phyloP scores from a whole-genome alignment of 306 rosid genomes.

The Sesbania bispinosa region DNA sequence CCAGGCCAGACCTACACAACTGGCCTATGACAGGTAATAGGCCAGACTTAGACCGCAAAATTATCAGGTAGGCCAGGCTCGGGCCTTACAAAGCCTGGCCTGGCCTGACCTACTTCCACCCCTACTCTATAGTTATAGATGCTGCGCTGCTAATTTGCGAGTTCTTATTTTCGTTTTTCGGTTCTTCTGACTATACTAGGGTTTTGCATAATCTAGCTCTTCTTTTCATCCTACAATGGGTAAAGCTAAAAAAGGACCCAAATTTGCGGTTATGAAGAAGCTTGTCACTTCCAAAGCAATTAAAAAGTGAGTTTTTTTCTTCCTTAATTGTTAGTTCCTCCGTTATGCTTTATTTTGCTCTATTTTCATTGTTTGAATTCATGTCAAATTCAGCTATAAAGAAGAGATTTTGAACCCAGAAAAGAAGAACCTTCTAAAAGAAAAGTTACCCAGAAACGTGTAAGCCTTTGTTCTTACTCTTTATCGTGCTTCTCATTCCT shows the following conservation, averaged over 20 bases:
- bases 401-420: conserved; percentile 79
- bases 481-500: background rate
- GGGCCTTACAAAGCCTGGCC: too few species aligned
- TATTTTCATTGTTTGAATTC: background rate
- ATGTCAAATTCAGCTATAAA: conserved; percentile 58
- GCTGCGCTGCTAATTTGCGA: too few species aligned
- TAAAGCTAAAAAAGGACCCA: conserved; percentile 75
- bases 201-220: background rate
- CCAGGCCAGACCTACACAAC: too few species aligned
- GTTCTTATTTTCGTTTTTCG: background rate
- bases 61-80: too few species aligned
- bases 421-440: conserved; percentile 55
- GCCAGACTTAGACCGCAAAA: too few species aligned
- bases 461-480: conserved; percentile 30
- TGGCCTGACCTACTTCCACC: too few species aligned
- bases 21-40: too few species aligned
- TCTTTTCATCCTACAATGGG: conserved; percentile 41
- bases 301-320: conserved; percentile 39
- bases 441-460: conserved; percentile 82
- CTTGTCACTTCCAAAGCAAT: conserved; percentile 70
- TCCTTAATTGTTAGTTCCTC: background rate
- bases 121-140: too few species aligned
- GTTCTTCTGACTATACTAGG: background rate
- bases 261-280: conserved; percentile 86
- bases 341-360: background rate